Evolutionary conservation across 2,329 filamentous ascomycete species (phyloP).

Genomic region (Hypoxylon sp.): DNA sequence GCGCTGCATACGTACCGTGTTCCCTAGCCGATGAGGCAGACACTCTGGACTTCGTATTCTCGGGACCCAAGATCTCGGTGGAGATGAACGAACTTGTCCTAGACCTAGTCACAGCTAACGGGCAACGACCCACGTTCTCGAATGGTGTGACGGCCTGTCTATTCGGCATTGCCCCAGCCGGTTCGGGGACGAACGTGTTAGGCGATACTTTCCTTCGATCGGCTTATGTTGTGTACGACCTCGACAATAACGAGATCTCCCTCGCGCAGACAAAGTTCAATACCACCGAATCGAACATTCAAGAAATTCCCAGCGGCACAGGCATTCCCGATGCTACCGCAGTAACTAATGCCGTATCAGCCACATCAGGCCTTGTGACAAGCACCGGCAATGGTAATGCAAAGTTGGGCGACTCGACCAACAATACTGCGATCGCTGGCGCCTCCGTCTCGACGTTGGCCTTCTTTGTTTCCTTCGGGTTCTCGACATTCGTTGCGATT

Average conservation of each 20-base stretch:
- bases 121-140: constrained; percentile 63
- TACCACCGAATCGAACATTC: constrained; percentile 62
- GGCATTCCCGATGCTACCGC: constrained; percentile 67
- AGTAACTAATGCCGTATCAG: constrained; percentile 63
- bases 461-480: constrained; percentile 36
- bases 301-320: constrained; percentile 67
- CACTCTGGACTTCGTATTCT: constrained; percentile 68
- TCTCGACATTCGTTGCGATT: constrained; percentile 36
- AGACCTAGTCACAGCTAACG: constrained; percentile 61
- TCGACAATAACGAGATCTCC: constrained; percentile 78
- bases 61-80: constrained; percentile 66
- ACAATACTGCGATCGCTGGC: constrained; percentile 25
- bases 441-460: constrained; percentile 27
- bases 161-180: constrained; percentile 75
- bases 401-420: constrained; percentile 25
- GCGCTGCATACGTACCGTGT: constrained; percentile 73
- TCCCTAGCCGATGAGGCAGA: constrained; percentile 58
- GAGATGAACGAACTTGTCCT: constrained; percentile 71
- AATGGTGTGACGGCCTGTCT: constrained; percentile 71
- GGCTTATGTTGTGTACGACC: constrained; percentile 81
- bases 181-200: constrained; percentile 69
- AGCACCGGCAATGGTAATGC: constrained; percentile 42
- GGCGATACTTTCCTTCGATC: constrained; percentile 82
- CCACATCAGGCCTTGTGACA: constrained; percentile 59
- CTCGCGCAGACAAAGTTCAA: constrained; percentile 77